phyloP scores from a whole-genome alignment of 768 basidiomycete species.

The Leccinum pellstonianum region DNA sequence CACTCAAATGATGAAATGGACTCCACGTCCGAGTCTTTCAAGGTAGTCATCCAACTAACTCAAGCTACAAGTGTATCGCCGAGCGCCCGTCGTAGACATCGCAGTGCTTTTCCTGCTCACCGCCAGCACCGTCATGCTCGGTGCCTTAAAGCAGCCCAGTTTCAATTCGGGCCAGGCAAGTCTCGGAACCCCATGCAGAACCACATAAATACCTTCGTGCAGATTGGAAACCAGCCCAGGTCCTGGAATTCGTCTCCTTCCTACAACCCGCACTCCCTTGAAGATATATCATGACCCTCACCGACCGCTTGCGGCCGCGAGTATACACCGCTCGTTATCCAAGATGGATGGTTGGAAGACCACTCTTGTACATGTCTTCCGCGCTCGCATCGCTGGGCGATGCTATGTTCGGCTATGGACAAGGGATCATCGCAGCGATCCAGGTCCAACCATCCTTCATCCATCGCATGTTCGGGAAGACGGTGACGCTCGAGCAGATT shows the following conservation, averaged over 20 bases:
- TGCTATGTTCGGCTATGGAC: constrained; percentile 56
- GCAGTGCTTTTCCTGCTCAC: not conserved
- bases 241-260: not conserved
- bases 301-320: constrained; percentile 34
- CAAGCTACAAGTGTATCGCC: not conserved
- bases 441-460: constrained; percentile 56
- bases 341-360: constrained; percentile 50
- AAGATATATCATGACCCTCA: constrained; percentile 21
- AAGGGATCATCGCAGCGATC: constrained; percentile 50
- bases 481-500: constrained; percentile 45
- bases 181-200: constrained; percentile 13
- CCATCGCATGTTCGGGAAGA: constrained; percentile 44
- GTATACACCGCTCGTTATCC: constrained; percentile 49
- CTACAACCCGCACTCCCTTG: constrained; percentile 10
- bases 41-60: constrained; percentile 1
- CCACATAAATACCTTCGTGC: constrained; percentile 24
- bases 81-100: not conserved
- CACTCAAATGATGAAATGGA: not conserved
- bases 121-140: not conserved
- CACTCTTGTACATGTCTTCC: constrained; percentile 49
- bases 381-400: constrained; percentile 56
- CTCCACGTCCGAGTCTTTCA: not conserved
- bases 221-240: not conserved
- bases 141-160: constrained; percentile 10
- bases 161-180: constrained; percentile 18